phyloP scores from a whole-genome alignment of 345 rosid genomes.

The Salix koriyanagi region DNA sequence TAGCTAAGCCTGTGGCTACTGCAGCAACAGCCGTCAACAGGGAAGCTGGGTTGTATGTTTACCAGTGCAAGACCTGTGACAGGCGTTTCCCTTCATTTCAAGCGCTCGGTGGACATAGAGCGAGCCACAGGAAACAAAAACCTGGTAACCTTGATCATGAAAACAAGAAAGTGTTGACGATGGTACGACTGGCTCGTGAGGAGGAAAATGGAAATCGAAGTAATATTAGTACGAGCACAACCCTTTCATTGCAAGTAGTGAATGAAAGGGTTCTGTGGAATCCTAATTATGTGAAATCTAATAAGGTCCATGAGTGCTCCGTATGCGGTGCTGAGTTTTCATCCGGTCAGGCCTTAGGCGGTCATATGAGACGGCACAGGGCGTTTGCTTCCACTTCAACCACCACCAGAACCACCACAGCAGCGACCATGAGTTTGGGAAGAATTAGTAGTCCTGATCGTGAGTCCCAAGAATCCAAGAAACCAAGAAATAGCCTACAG shows the following conservation, averaged over 20 bases:
- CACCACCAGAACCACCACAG: background rate
- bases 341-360: conserved; percentile 97
- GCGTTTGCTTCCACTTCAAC: conserved; percentile 13
- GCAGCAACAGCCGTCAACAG: background rate
- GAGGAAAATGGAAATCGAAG: conserved; percentile 7
- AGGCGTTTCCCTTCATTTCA: conserved; percentile 31
- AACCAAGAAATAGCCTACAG: conserved; percentile 17
- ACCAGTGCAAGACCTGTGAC: conserved; percentile 29
- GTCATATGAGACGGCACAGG: conserved; percentile 94
- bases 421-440: conserved; percentile 14
- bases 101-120: conserved; percentile 35
- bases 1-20: background rate
- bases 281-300: conserved; percentile 9
- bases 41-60: background rate
- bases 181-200: background rate
- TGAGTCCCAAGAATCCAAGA: conserved; percentile 38
- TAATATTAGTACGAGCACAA: conserved; percentile 25
- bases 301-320: conserved; percentile 85
- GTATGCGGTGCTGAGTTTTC: conserved; percentile 83
- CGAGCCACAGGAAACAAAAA: conserved; percentile 27
- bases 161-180: conserved; percentile 21
- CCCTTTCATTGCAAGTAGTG: conserved; percentile 49
- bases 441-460: conserved; percentile 2
- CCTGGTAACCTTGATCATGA: background rate
- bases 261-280: conserved; percentile 14